Base-by-base conservation (phyloP, 1,284 basidiomycete species). In the Ustilago tritici region DNA sequence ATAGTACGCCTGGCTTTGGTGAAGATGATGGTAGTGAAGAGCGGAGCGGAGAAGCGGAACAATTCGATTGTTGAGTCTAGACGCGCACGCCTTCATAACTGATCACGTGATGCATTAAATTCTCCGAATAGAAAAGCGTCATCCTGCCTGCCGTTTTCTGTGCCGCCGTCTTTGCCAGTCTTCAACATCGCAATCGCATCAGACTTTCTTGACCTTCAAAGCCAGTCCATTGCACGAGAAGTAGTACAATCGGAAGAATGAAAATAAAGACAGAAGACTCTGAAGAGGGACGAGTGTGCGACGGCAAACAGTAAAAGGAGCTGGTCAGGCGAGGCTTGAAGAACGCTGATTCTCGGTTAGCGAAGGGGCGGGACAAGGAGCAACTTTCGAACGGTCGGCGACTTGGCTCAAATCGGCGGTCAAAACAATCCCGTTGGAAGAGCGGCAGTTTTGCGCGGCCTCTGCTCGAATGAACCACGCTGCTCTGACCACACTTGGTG, bases 41-140 rank as follows among this genome's bases (percentile, higher is more conserved):
- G 23, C 23, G 23, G 23, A 28, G 23, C 23, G 23, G 23, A 28
- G 23, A 28, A 28, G 23, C 23, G 23, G 23, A 28, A 28, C 3
- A 28, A 28, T 28, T 3, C 23, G 23, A 28, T 28, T 28, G 23
- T 28, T 28, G 23, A 28, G 23, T 28, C 23, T 3, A 28, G 23
- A 28, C 23, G 3, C 23, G 23, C 23, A 28, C 3, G 23, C 23
- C 23, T 28, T 28, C 23, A 3, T 28, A 3, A 28, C 23, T 28
- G 23, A 28, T 3, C 23, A 28, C 23, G 23, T 28, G 23, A 28
- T 28, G 23, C 23, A 28, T 34, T n/a, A 61, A 67, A 61, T 61
- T 67, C 53, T 61, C 65, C 66, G 66, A 62, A 12, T 11, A 56
- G 38, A 34, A 56, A 19, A 56, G 12, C 32, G 34, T 61, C 59